Base-by-base conservation (phyloP, 495 filamentous ascomycete species). In the Penicillium tannophilum region DNA sequence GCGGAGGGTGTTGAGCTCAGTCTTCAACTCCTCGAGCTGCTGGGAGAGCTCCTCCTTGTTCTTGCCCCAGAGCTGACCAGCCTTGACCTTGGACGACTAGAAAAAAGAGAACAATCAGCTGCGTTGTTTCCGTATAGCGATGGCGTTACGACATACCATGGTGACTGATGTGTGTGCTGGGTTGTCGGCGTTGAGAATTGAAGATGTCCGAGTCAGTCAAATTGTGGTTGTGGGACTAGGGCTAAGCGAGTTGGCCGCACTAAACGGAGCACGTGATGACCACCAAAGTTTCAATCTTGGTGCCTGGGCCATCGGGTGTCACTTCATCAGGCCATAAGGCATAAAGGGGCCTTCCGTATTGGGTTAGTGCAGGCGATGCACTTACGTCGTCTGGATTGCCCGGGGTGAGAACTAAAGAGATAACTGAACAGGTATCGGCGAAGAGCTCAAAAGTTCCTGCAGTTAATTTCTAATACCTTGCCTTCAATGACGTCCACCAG, bases 21-120 rank as follows among this genome's bases (percentile, higher is more conserved):
- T 85, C 89, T 98, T 97, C 72, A 96, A 86, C 77, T 95, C 91
- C 66, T 86, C 85, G 67, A 97, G 84, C 79, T 97, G 92, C 84
- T 93, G 92, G 75, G 84, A 84, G 77, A 98, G 86, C 66, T 98
- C 95, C 71, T 93, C 90, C 88, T 97, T 97, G 88, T 83, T 90
- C 92, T 99, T 99, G 79, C 88, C 87, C 94, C 95, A 98, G 77
- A 99, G 90, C 81, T 88, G 84, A 81, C 83, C 86, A 76, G 92
- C 86, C 86, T 96, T 97, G 79, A 98, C 90, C 84, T 95, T 95
- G 76, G 85, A 83, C 82, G 92, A 95, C 92, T 93, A 63, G 26
- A 64, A 55, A 61, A 54, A 52, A 58, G 20, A 50, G 56, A 41
- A 51, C 51, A 53, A 49, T 74, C 63, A 76, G 71, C 54, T 39